Evolutionary conservation across 176 grass and related monocot genomes (phyloP).

Genomic region (Aegilops sharonensis): DNA sequence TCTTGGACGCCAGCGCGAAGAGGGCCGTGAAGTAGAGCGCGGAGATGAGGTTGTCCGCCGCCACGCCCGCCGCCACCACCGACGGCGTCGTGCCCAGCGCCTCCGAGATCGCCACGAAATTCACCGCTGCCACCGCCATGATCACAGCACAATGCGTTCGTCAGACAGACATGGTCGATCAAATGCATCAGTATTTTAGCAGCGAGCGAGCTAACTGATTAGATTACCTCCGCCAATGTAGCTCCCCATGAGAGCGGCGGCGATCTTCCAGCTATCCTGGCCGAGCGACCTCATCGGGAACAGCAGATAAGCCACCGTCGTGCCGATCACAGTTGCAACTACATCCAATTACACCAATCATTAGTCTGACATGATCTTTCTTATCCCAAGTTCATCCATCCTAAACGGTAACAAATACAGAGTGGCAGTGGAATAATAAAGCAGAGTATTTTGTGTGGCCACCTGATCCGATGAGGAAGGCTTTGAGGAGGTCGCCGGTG

Average conservation of each 20-base stretch:
- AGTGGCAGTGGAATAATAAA: no score
- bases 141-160: background rate
- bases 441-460: no score
- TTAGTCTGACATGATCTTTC: background rate
- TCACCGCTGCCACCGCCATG: constrained; percentile 59
- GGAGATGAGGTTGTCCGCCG: constrained; percentile 85
- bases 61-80: constrained; percentile 72
- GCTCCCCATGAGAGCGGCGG: constrained; percentile 92
- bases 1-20: constrained; percentile 76
- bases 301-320: constrained; percentile 57
- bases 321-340: constrained; percentile 73
- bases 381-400: background rate
- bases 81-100: constrained; percentile 61
- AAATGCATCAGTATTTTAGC: background rate
- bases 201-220: no score
- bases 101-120: constrained; percentile 74
- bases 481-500: constrained; percentile 71
- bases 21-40: constrained; percentile 78
- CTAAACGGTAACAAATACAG: background rate
- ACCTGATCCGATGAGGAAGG: constrained; percentile 75
- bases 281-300: constrained; percentile 88
- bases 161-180: background rate
- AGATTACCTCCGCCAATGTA: constrained; percentile 82
- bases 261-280: constrained; percentile 89
- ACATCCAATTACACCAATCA: background rate